A percentile compares a stretch with the other conserved stretches of the same genome.
Evolutionary conservation across 176 grass and related monocot species (phyloP).

Genomic region (Poa annua): DNA sequence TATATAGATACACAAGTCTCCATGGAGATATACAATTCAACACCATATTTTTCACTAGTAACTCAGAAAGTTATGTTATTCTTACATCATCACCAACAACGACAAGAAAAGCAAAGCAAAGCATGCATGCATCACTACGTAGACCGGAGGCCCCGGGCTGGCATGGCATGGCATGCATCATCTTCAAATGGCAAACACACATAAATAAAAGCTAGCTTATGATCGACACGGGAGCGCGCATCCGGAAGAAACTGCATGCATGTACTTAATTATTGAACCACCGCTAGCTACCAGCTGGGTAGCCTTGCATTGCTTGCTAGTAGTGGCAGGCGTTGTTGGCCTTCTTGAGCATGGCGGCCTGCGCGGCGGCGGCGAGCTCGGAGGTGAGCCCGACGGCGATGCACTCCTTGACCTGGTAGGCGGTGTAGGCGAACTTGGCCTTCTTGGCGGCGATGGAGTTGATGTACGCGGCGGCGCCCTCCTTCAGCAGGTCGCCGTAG

Average conservation of each 20-base stretch:
- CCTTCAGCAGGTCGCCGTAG: constrained; percentile 74
- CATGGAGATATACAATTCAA: neutral
- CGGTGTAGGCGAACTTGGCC: constrained; percentile 50
- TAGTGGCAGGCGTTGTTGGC: constrained; percentile 77
- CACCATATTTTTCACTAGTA: neutral
- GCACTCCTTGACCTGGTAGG: constrained; percentile 66
- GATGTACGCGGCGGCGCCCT: constrained; percentile 86
- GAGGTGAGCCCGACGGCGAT: constrained; percentile 56
- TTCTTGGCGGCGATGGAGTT: constrained; percentile 65
- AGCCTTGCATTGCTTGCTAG: constrained; percentile 8
- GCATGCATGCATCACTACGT: constrained; percentile 15
- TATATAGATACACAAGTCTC: no score
- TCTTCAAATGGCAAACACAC: constrained; percentile 5
- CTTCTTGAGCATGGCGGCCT: constrained; percentile 76
- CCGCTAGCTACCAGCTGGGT: neutral
- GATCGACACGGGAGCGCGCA: neutral
- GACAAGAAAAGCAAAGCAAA: neutral
- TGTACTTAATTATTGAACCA: constrained; percentile 37
- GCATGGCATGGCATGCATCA: constrained; percentile 25
- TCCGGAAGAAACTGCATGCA: constrained; percentile 12
- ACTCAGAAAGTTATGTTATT: neutral
- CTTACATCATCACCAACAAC: neutral
- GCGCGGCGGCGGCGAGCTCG: constrained; percentile 55
- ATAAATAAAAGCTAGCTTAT: neutral
- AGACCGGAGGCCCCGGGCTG: neutral